These are phyloP conservation scores for Aspergillus pseudotamarii DNA, from an alignment of 2,329 filamentous ascomycete genomes.

Conservation along the genomic window DNA sequence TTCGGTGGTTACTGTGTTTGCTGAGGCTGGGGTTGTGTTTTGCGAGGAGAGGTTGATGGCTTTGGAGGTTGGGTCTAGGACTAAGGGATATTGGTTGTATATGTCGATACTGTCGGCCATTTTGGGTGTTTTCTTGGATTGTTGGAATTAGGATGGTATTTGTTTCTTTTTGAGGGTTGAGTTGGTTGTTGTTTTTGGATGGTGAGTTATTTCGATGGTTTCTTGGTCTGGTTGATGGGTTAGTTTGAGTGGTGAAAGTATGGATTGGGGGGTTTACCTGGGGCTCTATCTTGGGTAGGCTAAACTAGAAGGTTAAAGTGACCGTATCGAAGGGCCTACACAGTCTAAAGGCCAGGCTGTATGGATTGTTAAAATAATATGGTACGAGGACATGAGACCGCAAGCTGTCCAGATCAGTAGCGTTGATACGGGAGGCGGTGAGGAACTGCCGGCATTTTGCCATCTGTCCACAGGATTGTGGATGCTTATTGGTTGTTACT, in stretches of 20 bases:
- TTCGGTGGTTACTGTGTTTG: constrained; percentile 61
- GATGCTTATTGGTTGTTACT: background rate
- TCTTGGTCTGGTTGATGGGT: background rate
- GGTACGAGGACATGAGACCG: constrained; percentile 4
- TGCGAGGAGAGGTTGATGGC: constrained; percentile 60
- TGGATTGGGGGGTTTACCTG: background rate
- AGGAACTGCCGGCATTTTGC: background rate
- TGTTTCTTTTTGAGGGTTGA: background rate
- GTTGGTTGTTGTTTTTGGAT: background rate
- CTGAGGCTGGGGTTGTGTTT: constrained; percentile 47
- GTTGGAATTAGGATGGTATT: background rate
- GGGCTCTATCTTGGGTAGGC: background rate
- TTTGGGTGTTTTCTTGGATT: constrained; percentile 5
- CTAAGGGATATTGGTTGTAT: constrained; percentile 80
- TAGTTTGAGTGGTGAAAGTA: background rate
- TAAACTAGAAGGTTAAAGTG: background rate
- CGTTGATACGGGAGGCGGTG: constrained; percentile 24
- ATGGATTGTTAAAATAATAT: background rate
- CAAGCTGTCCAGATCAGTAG: constrained; percentile 28
- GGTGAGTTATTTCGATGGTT: background rate
- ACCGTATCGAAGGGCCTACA: background rate
- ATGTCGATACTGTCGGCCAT: constrained; percentile 38
- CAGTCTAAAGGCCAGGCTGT: background rate
- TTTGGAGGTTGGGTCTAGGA: constrained; percentile 81
- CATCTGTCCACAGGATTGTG: background rate